Percentiles rank a stretch among this genome's conserved stretches.
These are phyloP conservation scores for Hypoxylon fuscum DNA, from an alignment of 495 filamentous ascomycete genomes.

Conservation along the genomic window DNA sequence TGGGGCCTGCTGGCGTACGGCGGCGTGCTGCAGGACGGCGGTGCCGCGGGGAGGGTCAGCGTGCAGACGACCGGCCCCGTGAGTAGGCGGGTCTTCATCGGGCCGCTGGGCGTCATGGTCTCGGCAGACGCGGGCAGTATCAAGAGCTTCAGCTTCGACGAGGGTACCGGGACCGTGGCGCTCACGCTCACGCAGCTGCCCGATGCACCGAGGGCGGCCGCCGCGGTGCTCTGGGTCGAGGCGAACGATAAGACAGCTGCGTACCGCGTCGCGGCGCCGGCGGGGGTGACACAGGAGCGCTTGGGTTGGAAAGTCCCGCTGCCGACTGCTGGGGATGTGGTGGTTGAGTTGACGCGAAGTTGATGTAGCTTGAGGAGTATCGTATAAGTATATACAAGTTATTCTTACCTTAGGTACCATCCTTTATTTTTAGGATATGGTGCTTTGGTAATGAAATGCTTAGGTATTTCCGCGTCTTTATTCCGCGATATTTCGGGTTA, in stretches of 20 bases:
- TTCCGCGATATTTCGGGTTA: too few species aligned
- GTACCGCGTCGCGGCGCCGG: conserved; percentile 11
- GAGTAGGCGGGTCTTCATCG: conserved; percentile 54
- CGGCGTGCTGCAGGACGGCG: conserved; percentile 34
- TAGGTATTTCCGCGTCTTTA: too few species aligned
- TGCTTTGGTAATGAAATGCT: too few species aligned
- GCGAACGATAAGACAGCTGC: neutral
- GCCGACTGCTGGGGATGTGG: conserved; percentile 12
- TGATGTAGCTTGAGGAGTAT: neutral
- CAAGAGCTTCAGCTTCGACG: conserved; percentile 38
- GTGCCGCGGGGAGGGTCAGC: neutral
- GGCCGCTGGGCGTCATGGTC: conserved; percentile 51
- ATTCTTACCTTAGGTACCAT: neutral
- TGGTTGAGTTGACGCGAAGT: conserved; percentile 19
- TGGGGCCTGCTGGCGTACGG: conserved; percentile 56
- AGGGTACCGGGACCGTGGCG: conserved; percentile 28
- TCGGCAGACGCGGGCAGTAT: conserved; percentile 54
- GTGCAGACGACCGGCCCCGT: conserved; percentile 55
- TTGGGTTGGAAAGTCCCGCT: conserved; percentile 23
- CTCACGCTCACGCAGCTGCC: conserved; percentile 36
- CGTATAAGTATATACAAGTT: neutral
- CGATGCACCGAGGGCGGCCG: conserved; percentile 29
- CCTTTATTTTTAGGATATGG: neutral
- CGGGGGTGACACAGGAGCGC: conserved; percentile 5
- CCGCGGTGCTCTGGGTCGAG: conserved; percentile 39